Conservation (phyloP, 345 rosid genomes). For the Syzygium aromaticum region DNA sequence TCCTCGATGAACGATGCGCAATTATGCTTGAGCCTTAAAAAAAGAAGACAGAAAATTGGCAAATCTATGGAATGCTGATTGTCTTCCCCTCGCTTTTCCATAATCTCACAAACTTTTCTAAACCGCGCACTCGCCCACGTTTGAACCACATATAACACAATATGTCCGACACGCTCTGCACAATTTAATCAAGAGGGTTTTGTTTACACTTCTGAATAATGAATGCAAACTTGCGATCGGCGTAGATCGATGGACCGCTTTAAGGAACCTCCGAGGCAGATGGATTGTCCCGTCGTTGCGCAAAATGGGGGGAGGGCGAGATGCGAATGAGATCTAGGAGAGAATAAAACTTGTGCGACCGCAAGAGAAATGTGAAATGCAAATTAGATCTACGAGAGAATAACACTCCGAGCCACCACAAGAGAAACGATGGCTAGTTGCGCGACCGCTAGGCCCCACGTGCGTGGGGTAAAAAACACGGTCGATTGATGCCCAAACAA, state of each 20-base stretch:
- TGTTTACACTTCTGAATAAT: not conserved
- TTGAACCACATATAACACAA: not conserved
- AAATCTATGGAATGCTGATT: not conserved
- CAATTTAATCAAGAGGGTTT: not conserved
- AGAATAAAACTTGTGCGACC: not conserved
- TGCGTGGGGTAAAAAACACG: rapidly evolving
- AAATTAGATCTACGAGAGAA: not conserved
- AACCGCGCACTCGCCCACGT: not conserved
- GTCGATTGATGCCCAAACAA: not conserved
- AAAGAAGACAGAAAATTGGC: not conserved
- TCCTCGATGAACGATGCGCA: not conserved
- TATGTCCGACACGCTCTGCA: not conserved
- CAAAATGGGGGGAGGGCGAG: not conserved
- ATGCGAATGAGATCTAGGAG: not conserved
- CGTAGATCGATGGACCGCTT: not conserved
- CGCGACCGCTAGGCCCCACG: rapidly evolving
- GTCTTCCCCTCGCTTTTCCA: not conserved
- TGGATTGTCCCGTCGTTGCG: not conserved
- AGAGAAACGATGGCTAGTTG: not conserved
- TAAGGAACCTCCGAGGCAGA: not conserved
- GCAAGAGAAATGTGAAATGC: not conserved
- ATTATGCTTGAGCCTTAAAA: not conserved
- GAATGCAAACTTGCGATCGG: not conserved
- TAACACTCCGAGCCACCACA: not conserved
- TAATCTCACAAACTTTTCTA: not conserved